These are phyloP conservation scores for Mariannaea elegans DNA, from an alignment of 2,329 filamentous ascomycete species.

Conservation along the genomic window DNA sequence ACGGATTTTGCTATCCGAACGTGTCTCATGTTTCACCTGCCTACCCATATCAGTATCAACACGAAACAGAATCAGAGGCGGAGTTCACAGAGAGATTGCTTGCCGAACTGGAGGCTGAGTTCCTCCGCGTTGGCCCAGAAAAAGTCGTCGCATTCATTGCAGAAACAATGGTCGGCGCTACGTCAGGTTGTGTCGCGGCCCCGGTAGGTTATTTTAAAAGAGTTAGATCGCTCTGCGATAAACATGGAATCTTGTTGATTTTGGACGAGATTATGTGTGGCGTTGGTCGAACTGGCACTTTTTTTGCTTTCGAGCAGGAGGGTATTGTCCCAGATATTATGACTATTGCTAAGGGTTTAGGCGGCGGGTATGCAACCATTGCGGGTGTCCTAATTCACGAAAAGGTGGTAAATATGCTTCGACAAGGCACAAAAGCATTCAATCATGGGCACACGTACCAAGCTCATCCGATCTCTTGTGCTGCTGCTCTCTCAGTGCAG, in stretches of 20 bases:
- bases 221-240: constrained; percentile 59
- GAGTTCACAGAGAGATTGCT: constrained; percentile 21
- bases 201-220: constrained; percentile 60
- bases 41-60: constrained; percentile 20
- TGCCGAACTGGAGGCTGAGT: constrained; percentile 53
- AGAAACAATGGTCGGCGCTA: constrained; percentile 55
- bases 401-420: constrained; percentile 21
- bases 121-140: constrained; percentile 52
- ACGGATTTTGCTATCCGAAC: constrained; percentile 30
- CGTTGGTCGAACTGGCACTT: constrained; percentile 65
- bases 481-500: constrained; percentile 52
- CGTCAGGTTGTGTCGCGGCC: constrained; percentile 60
- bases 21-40: constrained; percentile 29
- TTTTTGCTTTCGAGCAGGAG: constrained; percentile 65
- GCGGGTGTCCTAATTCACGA: constrained; percentile 62
- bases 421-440: constrained; percentile 47
- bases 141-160: constrained; percentile 57
- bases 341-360: constrained; percentile 67
- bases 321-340: constrained; percentile 60
- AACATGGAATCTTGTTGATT: constrained; percentile 60
- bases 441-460: constrained; percentile 66
- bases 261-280: constrained; percentile 72
- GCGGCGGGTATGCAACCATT: constrained; percentile 64
- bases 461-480: constrained; percentile 49
- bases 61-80: constrained; percentile 13